Conservation (phyloP, 1,284 basidiomycete species). For the Leucoagaricus sp. region DNA sequence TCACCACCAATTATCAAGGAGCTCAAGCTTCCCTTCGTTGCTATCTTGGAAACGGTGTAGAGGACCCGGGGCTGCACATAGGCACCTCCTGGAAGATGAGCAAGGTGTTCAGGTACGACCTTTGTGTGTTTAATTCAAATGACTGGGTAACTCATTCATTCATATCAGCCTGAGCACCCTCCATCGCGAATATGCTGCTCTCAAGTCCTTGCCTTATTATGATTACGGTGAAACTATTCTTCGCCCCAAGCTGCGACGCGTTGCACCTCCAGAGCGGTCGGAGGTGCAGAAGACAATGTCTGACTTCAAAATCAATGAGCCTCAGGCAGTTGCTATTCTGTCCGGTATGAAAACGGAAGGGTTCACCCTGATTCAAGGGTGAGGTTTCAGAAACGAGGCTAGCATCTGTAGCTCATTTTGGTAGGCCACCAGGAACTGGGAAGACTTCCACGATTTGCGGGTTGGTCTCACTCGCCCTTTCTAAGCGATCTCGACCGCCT, state of each 20-base stretch:
- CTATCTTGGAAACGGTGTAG: slow-evolving; percentile 36
- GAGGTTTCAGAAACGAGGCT: slow-evolving; percentile 24
- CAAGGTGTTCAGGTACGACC: slow-evolving; percentile 78
- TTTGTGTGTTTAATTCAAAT: slow-evolving; percentile 5
- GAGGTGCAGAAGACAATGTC: slow-evolving; percentile 72
- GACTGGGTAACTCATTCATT: neutral
- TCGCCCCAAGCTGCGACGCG: slow-evolving; percentile 55
- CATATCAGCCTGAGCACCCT: slow-evolving; percentile 80
- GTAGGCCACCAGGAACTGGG: slow-evolving; percentile 94
- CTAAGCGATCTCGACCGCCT: slow-evolving; percentile 52
- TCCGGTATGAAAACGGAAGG: slow-evolving; percentile 76
- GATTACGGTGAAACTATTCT: slow-evolving; percentile 77
- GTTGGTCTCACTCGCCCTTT: slow-evolving; percentile 84
- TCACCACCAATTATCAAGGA: slow-evolving; percentile 52
- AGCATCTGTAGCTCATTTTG: slow-evolving; percentile 8
- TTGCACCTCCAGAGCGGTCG: slow-evolving; percentile 49
- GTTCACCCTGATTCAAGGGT: slow-evolving; percentile 97
- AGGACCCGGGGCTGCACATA: slow-evolving; percentile 61
- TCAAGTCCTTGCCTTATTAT: slow-evolving; percentile 83
- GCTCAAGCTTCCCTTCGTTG: slow-evolving; percentile 54
- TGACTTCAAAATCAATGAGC: slow-evolving; percentile 84
- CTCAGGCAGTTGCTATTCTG: slow-evolving; percentile 90
- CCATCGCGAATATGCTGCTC: slow-evolving; percentile 89
- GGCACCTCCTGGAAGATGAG: slow-evolving; percentile 74
- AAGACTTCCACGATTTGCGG: slow-evolving; percentile 99